These are phyloP conservation scores for Entomortierella lignicola DNA, from an alignment of 192 early-diverging fungal species.

Conservation along the genomic window DNA sequence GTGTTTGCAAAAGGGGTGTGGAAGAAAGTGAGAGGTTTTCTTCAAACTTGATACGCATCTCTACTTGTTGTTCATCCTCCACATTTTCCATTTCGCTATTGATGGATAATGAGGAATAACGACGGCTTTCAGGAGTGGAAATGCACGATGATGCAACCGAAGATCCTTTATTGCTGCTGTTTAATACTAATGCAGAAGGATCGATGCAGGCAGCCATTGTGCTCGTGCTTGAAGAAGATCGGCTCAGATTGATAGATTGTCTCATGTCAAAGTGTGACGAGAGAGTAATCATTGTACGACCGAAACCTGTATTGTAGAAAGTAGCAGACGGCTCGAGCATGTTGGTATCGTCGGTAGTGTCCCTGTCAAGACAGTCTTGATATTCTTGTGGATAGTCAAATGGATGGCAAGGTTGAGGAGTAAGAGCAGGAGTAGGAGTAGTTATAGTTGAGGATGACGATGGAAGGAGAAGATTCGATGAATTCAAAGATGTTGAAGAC, in stretches of 20 bases:
- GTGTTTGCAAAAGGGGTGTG: neutral
- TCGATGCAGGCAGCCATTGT: constrained; percentile 19
- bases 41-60: constrained; percentile 12
- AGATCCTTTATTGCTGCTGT: neutral
- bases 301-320: neutral
- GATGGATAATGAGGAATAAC: neutral
- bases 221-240: constrained; percentile 14
- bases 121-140: constrained; percentile 1
- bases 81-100: neutral
- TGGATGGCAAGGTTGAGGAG: constrained; percentile 3
- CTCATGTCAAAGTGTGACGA: neutral
- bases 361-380: neutral
- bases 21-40: constrained; percentile 5
- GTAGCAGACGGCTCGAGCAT: neutral
- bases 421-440: neutral
- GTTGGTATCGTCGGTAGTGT: constrained; percentile 1
- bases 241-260: constrained; percentile 4
- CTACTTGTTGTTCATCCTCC: constrained; percentile 5
- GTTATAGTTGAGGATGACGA: neutral
- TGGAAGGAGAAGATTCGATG: neutral
- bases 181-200: constrained; percentile 7
- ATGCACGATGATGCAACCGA: neutral
- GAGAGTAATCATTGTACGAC: constrained; percentile 3
- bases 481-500: constrained; percentile 2
- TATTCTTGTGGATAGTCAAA: neutral